phyloP scores from a whole-genome alignment of 2,329 filamentous ascomycete species.

The Alternaria sp. region DNA sequence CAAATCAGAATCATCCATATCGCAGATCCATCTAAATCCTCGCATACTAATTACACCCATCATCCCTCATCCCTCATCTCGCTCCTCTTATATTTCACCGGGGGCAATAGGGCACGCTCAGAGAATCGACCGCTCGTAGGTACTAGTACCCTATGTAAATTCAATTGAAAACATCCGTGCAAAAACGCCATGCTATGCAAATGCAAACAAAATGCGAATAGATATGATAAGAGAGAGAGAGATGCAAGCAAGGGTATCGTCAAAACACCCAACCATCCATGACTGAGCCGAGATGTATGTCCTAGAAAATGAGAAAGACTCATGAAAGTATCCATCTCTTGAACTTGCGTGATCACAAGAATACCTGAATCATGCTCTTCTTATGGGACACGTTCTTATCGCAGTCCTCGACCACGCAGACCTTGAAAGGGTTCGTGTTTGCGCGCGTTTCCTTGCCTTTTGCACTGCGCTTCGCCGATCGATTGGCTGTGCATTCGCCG shows the following conservation, averaged over 20 bases:
- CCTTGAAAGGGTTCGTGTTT: conserved; percentile 50
- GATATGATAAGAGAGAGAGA: neutral
- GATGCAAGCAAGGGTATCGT: conserved; percentile 17
- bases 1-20: too few species aligned
- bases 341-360: conserved; percentile 33
- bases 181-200: conserved; percentile 27
- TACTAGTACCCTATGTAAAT: neutral
- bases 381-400: conserved; percentile 41
- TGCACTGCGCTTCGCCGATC: conserved; percentile 43
- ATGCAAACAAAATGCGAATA: conserved; percentile 14
- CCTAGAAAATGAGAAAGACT: neutral
- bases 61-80: neutral
- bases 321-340: neutral
- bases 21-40: neutral
- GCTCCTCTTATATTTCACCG: neutral
- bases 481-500: conserved; percentile 56
- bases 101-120: neutral
- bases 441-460: conserved; percentile 49
- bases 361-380: conserved; percentile 51
- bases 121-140: neutral
- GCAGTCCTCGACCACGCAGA: conserved; percentile 55
- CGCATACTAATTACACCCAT: neutral
- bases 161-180: neutral
- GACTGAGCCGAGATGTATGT: neutral
- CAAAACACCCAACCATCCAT: conserved; percentile 10